phyloP scores from a whole-genome alignment of 2,329 filamentous ascomycete genomes.

The Alternaria brassicicola region DNA sequence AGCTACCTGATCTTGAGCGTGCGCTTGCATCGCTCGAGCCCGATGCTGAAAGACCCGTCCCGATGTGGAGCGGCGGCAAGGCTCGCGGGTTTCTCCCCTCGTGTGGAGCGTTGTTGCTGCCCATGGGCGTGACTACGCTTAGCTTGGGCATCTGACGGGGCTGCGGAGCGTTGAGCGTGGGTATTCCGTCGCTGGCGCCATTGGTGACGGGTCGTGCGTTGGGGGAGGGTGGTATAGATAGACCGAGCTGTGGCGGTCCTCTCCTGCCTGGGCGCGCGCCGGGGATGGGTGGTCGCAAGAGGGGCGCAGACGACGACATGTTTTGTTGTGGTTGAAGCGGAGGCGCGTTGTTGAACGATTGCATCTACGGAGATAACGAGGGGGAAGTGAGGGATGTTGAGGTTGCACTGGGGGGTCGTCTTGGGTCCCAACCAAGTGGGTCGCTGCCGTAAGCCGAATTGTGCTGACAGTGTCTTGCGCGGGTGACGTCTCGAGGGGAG shows the following conservation, averaged over 20 bases:
- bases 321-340: constrained; percentile 46
- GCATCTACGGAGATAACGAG: constrained; percentile 33
- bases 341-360: constrained; percentile 30
- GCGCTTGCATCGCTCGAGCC: constrained; percentile 81
- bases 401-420: constrained; percentile 32
- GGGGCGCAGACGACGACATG: constrained; percentile 78
- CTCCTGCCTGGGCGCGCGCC: constrained; percentile 65
- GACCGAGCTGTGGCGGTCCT: constrained; percentile 77
- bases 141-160: constrained; percentile 75
- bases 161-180: constrained; percentile 47
- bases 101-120: constrained; percentile 74
- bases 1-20: constrained; percentile 83
- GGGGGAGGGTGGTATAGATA: constrained; percentile 88
- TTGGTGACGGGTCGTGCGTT: constrained; percentile 79
- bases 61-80: constrained; percentile 61
- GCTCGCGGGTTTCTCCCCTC: constrained; percentile 64
- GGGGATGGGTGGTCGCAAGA: constrained; percentile 82
- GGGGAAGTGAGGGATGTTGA: constrained; percentile 24
- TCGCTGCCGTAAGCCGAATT: constrained; percentile 40
- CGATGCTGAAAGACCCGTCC: constrained; percentile 66
- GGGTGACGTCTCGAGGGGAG: neutral
- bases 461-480: constrained; percentile 32
- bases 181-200: constrained; percentile 52
- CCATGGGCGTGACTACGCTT: constrained; percentile 87
- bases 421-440: constrained; percentile 36